These are phyloP conservation scores for Dictyophora rubrovolvata DNA, from an alignment of 768 basidiomycete species.

Conservation along the genomic window DNA sequence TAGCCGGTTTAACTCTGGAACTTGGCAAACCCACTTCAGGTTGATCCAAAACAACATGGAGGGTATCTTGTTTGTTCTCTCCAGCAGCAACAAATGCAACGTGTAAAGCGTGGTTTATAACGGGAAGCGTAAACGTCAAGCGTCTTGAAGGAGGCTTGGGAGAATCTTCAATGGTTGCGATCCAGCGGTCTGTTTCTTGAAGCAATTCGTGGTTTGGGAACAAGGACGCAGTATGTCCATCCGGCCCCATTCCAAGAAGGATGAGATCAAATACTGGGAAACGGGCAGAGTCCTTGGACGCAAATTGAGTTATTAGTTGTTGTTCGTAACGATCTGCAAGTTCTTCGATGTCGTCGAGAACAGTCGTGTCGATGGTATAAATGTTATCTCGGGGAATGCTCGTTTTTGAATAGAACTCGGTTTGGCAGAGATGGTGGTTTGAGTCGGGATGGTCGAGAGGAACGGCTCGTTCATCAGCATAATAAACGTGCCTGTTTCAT, in stretches of 20 bases:
- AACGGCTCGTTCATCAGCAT: conserved; percentile 92
- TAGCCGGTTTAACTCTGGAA: conserved; percentile 67
- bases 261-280: conserved; percentile 98
- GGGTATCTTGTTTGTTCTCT: conserved; percentile 66
- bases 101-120: conserved; percentile 80
- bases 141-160: conserved; percentile 88
- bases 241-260: conserved; percentile 92
- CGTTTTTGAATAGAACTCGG: conserved; percentile 71
- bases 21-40: conserved; percentile 77
- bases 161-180: conserved; percentile 85
- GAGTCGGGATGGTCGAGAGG: conserved; percentile 89
- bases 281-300: conserved; percentile 83
- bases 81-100: conserved; percentile 87
- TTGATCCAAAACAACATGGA: conserved; percentile 64
- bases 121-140: conserved; percentile 87
- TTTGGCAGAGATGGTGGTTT: conserved; percentile 70
- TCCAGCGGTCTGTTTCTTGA: conserved; percentile 85
- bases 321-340: conserved; percentile 75
- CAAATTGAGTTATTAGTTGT: conserved; percentile 82
- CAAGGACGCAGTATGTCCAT: conserved; percentile 96
- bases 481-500: conserved; percentile 82
- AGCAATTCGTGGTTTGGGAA: conserved; percentile 91
- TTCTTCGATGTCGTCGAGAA: conserved; percentile 68
- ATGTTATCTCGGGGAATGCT: conserved; percentile 70
- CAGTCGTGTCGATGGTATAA: conserved; percentile 64